A percentile compares a stretch with the other conserved stretches of the same genome.
Evolutionary conservation across 2,329 filamentous ascomycete genomes (phyloP).

Genomic region (Biscogniauxia marginata): DNA sequence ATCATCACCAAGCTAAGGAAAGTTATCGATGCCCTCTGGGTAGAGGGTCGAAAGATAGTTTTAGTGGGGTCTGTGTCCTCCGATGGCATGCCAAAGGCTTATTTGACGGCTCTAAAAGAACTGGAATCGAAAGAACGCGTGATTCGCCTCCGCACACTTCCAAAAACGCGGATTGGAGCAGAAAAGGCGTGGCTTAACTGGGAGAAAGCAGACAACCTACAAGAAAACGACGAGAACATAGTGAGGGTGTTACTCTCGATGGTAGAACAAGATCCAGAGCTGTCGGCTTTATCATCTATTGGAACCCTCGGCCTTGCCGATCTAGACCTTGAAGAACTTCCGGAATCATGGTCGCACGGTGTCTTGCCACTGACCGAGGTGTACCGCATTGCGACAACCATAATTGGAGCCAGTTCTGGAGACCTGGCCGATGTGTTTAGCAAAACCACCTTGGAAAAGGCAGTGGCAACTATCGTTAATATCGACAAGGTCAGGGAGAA

Average conservation of each 20-base stretch:
- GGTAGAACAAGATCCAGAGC: slow-evolving; percentile 12
- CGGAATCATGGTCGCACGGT: slow-evolving; percentile 12
- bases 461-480: slow-evolving; percentile 11
- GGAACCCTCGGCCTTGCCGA: slow-evolving; percentile 15
- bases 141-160: slow-evolving; percentile 21
- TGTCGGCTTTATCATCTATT: not conserved
- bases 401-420: slow-evolving; percentile 23
- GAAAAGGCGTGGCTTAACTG: slow-evolving; percentile 1
- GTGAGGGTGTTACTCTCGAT: slow-evolving; percentile 24
- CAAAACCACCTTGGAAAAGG: slow-evolving; percentile 15
- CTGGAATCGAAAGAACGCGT: slow-evolving; percentile 39
- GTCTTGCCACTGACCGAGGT: slow-evolving; percentile 27
- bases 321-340: slow-evolving; percentile 3
- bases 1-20: slow-evolving; percentile 70
- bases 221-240: slow-evolving; percentile 32
- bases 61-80: slow-evolving; percentile 76
- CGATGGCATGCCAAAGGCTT: slow-evolving; percentile 46
- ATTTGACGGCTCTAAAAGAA: slow-evolving; percentile 39
- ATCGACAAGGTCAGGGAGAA: slow-evolving; percentile 25
- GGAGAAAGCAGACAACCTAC: slow-evolving; percentile 20
- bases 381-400: slow-evolving; percentile 29
- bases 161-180: not conserved
- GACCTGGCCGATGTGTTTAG: slow-evolving; percentile 15
- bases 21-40: slow-evolving; percentile 70
- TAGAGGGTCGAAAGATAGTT: slow-evolving; percentile 68